These are phyloP conservation scores for Amanita fuliginea DNA, from an alignment of 768 basidiomycete species.

Conservation along the genomic window DNA sequence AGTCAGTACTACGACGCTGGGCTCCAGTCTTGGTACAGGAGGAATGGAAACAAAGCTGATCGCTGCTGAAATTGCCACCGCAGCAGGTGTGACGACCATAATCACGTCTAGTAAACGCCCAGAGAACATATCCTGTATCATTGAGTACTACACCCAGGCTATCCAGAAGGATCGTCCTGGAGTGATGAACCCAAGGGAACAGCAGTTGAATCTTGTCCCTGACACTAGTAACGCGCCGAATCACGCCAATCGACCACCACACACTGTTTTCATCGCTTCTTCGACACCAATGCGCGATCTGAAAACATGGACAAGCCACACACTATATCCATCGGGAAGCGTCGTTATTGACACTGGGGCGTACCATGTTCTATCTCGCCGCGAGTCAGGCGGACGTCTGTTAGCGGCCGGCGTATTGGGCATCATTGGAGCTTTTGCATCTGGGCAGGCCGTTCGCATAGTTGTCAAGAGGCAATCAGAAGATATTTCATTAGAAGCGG, in stretches of 20 bases:
- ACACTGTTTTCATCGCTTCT: slow-evolving; percentile 82
- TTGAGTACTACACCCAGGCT: slow-evolving; percentile 53
- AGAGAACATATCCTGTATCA: slow-evolving; percentile 64
- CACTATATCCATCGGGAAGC: slow-evolving; percentile 78
- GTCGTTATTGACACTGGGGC: slow-evolving; percentile 88
- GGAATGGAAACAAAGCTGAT: slow-evolving; percentile 99
- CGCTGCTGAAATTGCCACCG: slow-evolving; percentile 94
- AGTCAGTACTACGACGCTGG: slow-evolving; percentile 92
- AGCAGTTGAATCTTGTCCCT: not conserved
- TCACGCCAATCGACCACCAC: slow-evolving; percentile 45
- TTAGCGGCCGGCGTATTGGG: slow-evolving; percentile 87
- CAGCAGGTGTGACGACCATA: slow-evolving; percentile 87
- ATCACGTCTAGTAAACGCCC: slow-evolving; percentile 81
- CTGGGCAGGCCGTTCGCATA: slow-evolving; percentile 88
- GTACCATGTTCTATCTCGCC: slow-evolving; percentile 70
- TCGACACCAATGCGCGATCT: slow-evolving; percentile 67
- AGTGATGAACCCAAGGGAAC: not conserved
- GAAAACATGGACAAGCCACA: slow-evolving; percentile 97
- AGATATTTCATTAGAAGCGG: slow-evolving; percentile 13
- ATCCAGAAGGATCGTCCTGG: not conserved
- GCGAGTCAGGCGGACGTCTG: slow-evolving; percentile 82
- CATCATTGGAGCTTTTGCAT: slow-evolving; percentile 83
- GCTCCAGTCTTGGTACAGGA: slow-evolving; percentile 90
- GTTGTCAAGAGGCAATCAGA: slow-evolving; percentile 35
- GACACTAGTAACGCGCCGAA: not conserved